phyloP scores from a whole-genome alignment of 2,329 filamentous ascomycete genomes.

The Exophiala xenobiotica region DNA sequence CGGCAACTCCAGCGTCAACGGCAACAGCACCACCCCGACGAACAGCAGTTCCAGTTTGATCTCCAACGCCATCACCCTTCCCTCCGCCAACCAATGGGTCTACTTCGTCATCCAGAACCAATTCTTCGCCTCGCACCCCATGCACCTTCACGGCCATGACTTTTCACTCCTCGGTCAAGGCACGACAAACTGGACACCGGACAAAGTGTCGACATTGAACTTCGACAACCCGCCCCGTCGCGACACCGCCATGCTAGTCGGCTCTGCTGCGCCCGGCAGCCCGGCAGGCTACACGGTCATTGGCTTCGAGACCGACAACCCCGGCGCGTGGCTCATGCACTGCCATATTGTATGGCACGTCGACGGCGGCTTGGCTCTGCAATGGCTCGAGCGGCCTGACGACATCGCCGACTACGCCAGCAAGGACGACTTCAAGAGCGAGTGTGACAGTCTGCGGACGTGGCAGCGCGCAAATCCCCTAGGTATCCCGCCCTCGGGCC shows the following conservation, averaged over 20 bases:
- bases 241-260: slow-evolving; percentile 67
- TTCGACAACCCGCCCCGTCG: slow-evolving; percentile 62
- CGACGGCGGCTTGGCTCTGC: slow-evolving; percentile 59
- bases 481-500: slow-evolving; percentile 11
- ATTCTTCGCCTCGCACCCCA: slow-evolving; percentile 52
- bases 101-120: slow-evolving; percentile 31
- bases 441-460: background rate
- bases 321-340: slow-evolving; percentile 68
- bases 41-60: slow-evolving; percentile 5
- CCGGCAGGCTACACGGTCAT: slow-evolving; percentile 60
- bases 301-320: slow-evolving; percentile 46
- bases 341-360: slow-evolving; percentile 82
- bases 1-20: background rate
- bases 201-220: slow-evolving; percentile 59
- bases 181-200: slow-evolving; percentile 40
- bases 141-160: slow-evolving; percentile 71
- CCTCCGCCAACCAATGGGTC: slow-evolving; percentile 18
- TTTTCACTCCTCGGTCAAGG: slow-evolving; percentile 61
- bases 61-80: slow-evolving; percentile 20
- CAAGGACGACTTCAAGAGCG: background rate
- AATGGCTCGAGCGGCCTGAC: slow-evolving; percentile 33
- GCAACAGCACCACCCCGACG: background rate
- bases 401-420: slow-evolving; percentile 13
- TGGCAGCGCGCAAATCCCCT: background rate
- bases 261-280: slow-evolving; percentile 39